Base-by-base conservation (phyloP, 331 rosid species). In the Malus hybrid region DNA sequence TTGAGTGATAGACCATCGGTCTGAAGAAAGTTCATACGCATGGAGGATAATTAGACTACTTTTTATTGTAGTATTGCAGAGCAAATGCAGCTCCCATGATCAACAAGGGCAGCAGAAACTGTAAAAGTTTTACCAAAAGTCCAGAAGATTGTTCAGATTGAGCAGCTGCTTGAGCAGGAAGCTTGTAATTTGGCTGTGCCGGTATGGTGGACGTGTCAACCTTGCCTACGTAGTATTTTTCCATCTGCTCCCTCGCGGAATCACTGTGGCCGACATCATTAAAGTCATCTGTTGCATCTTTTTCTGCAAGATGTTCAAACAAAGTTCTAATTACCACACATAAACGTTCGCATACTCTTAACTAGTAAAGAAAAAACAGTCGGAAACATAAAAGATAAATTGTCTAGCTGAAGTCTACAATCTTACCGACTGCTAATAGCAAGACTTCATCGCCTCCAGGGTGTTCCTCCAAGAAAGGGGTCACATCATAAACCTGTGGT, bases 361-460 rank as follows among this genome's bases (percentile, higher is more conserved):
- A 80, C 39, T 48, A 20, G n/a, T 9, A 39, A 24, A 12, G 72
- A 80, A 55, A 65, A 42, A 48, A 24, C 69, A 71, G 54, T n/a
- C 16, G 61, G 11, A 31, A 59, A 76, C 36, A 32, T 55, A 29
- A 56, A 1, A 16, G 1, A 6, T 48, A 64, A 27, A 11, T 63
- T 24, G 73, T 15, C 2, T 72, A 12, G 31, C 4, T 12, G 16
- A 70, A 66, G 61, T 74, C 60, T 22, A 39, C 20, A 29, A 70
- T 68, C 77, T 77, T 89, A 95, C 97, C 99, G 2, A 89, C 81
- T 59, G 92, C 83, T 72, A 84, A 72, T 57, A 90, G 66, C 82
- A 92, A 82, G 80, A 83, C 86, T 82, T 95, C 99, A 48, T 88
- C 99, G 11, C 99, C 99, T 75, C 98, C 98, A 9, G 98, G 99